Conservation (phyloP, 2,329 filamentous ascomycete species). For the Fusarium pseudocircinatum region DNA sequence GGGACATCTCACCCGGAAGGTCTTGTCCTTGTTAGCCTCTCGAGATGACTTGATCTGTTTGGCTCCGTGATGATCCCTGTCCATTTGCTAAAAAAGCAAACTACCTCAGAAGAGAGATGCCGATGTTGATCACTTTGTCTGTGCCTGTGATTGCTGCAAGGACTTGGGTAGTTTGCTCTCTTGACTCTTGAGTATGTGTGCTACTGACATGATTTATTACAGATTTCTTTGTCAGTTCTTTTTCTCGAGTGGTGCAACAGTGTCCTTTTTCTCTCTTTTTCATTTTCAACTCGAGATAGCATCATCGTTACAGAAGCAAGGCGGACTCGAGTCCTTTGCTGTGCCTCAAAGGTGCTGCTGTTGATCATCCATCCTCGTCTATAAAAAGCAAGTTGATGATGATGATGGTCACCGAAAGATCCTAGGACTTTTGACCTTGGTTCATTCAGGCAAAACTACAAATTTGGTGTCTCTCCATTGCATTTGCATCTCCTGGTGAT, state of each 20-base stretch:
- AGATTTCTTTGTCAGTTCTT: background rate
- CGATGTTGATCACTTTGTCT: background rate
- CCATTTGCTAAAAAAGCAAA: conserved; percentile 16
- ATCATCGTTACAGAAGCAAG: background rate
- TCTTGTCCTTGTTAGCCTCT: background rate
- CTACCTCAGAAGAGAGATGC: conserved; percentile 2
- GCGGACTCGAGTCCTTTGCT: background rate
- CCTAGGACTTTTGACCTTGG: background rate
- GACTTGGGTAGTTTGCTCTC: background rate
- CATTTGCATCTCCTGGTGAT: conserved; percentile 1
- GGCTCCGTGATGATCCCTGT: background rate
- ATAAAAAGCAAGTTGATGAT: conserved; percentile 8
- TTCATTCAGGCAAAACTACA: conserved; percentile 4
- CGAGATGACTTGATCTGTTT: background rate
- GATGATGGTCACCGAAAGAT: background rate
- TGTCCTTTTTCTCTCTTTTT: background rate
- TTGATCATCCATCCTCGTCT: conserved; percentile 2
- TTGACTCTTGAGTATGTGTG: background rate
- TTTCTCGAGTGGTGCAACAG: background rate
- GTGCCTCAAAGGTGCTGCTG: conserved; percentile 12
- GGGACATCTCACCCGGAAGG: background rate
- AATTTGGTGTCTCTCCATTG: conserved; percentile 4
- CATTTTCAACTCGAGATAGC: background rate
- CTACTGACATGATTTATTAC: background rate
- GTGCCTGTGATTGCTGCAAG: conserved; percentile 7